A percentile compares a stretch with the other conserved stretches of the same genome.
Conservation (phyloP, 2,329 filamentous ascomycete species). For the Sphaceloma murrayae region DNA sequence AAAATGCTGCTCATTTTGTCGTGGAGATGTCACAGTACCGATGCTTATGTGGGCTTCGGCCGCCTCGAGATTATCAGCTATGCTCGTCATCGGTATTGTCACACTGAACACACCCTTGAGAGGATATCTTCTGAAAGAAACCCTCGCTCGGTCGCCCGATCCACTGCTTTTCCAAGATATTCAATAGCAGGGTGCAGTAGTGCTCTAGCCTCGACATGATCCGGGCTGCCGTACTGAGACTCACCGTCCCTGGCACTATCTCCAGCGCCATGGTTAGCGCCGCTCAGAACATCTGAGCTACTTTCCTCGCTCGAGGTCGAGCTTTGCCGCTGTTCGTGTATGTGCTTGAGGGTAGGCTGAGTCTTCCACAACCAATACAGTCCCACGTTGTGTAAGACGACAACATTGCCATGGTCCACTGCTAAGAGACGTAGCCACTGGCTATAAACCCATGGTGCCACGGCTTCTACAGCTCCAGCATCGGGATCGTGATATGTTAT, state of each 20-base stretch:
- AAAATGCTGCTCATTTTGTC: conserved; percentile 38
- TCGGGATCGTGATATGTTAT: conserved; percentile 44
- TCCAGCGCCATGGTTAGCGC: conserved; percentile 27
- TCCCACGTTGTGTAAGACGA: conserved; percentile 33
- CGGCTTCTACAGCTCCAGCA: conserved; percentile 36
- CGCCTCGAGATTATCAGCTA: conserved; percentile 29
- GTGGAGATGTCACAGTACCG: conserved; percentile 41
- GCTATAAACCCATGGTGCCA: conserved; percentile 42
- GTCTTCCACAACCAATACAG: conserved; percentile 40
- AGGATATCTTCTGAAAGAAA: conserved; percentile 36
- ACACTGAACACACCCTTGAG: conserved; percentile 35
- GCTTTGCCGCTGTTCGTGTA: conserved; percentile 37
- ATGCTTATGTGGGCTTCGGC: conserved; percentile 46
- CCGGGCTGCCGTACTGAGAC: conserved; percentile 29
- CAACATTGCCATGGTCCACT: conserved; percentile 36
- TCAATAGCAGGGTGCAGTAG: conserved; percentile 44
- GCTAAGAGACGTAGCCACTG: conserved; percentile 40
- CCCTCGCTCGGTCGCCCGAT: conserved; percentile 33
- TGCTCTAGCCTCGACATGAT: conserved; percentile 46
- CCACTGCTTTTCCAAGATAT: conserved; percentile 41
- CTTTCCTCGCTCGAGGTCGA: conserved; percentile 25
- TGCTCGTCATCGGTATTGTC: conserved; percentile 12
- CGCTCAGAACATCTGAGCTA: conserved; percentile 27
- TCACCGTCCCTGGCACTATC: conserved; percentile 30
- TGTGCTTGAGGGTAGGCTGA: conserved; percentile 41